phyloP scores from a whole-genome alignment of 345 rosid species.

The Boechera divaricarpa region DNA sequence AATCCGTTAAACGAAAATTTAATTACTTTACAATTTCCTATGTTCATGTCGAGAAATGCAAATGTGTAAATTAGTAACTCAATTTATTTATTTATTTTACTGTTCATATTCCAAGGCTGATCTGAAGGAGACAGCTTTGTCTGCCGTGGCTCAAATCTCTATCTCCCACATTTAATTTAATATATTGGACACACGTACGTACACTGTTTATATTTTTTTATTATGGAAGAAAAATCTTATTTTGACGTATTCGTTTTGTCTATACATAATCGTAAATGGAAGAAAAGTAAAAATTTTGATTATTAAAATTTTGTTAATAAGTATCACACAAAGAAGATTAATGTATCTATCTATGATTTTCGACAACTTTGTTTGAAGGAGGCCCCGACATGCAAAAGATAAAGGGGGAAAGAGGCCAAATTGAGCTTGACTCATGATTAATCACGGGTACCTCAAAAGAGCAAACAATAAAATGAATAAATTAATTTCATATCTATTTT shows the following conservation, averaged over 20 bases:
- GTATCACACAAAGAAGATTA: constrained; percentile 39
- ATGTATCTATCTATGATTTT: constrained; percentile 33
- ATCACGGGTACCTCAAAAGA: constrained; percentile 52
- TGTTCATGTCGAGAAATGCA: constrained; percentile 42
- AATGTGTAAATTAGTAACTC: constrained; percentile 32
- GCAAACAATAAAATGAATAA: not conserved
- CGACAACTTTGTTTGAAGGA: constrained; percentile 44
- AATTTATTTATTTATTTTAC: constrained; percentile 15
- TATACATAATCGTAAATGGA: constrained; percentile 5
- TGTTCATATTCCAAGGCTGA: constrained; percentile 48
- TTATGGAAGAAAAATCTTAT: constrained; percentile 1
- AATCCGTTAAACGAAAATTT: constrained; percentile 14
- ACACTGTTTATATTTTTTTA: constrained; percentile 23
- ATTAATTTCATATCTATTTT: constrained; percentile 1
- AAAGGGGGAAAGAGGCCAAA: constrained; percentile 46
- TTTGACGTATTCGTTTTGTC: constrained; percentile 41
- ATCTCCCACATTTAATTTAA: constrained; percentile 40
- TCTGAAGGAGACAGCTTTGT: constrained; percentile 50
- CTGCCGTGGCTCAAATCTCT: constrained; percentile 48
- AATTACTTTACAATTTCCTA: constrained; percentile 40
- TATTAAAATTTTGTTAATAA: not conserved
- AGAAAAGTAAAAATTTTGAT: not conserved
- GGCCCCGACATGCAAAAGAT: constrained; percentile 46
- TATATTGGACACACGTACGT: constrained; percentile 40
- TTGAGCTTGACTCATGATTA: constrained; percentile 47